phyloP scores from a whole-genome alignment of 176 grass and related monocot genomes.

The Stipa capillata region DNA sequence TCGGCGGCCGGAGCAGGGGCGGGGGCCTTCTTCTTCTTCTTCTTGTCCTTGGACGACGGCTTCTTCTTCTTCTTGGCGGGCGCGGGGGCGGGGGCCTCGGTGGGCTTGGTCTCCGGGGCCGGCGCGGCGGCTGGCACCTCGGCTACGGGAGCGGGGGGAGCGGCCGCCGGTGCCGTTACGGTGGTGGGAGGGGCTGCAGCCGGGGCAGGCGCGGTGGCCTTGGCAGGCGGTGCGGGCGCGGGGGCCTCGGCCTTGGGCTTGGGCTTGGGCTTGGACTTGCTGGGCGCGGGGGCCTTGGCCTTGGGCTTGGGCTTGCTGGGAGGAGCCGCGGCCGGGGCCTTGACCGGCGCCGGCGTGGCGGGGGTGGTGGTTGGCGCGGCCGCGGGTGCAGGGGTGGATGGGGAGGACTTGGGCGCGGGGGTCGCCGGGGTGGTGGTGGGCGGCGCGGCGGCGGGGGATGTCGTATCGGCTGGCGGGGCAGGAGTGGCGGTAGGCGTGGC shows the following conservation, averaged over 20 bases:
- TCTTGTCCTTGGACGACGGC: slow-evolving; percentile 19
- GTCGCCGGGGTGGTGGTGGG: not conserved
- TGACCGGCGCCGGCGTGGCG: not conserved
- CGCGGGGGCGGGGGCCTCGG: slow-evolving; percentile 14
- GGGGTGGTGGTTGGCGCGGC: not conserved
- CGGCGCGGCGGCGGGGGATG: not conserved
- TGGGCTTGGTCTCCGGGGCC: slow-evolving; percentile 2
- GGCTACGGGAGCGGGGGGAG: not conserved
- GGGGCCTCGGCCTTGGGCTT: slow-evolving; percentile 2
- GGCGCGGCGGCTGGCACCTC: not conserved
- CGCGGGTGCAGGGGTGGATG: not conserved
- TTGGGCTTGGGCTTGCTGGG: not conserved
- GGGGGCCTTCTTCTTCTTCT: slow-evolving; percentile 18
- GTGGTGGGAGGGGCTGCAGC: not conserved
- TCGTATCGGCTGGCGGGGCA: not conserved
- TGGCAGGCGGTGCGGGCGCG: not conserved
- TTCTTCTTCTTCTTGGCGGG: slow-evolving; percentile 48
- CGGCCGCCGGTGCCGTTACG: not conserved
- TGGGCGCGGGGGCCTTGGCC: not conserved
- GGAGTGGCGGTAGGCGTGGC: not conserved
- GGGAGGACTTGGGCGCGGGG: not conserved
- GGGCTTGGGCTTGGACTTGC: too few species aligned
- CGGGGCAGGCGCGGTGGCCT: not conserved
- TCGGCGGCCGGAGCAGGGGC: slow-evolving; percentile 13
- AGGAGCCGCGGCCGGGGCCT: not conserved